Conservation (phyloP, 176 grass and related monocot genomes). For the Tuctoria greenei region DNA sequence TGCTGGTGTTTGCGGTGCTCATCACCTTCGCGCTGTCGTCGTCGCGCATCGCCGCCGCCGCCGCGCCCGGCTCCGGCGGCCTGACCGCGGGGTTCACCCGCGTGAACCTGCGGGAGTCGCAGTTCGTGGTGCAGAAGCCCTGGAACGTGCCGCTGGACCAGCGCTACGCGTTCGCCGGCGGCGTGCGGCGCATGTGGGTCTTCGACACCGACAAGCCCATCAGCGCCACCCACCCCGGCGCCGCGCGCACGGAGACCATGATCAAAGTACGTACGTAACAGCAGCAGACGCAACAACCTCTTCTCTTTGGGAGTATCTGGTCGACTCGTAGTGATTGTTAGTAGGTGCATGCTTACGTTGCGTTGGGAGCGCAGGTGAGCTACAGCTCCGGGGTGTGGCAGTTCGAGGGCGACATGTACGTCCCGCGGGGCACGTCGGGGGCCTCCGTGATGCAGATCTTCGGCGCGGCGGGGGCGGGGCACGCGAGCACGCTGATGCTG, state of each 20-base stretch:
- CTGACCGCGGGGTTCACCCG: conserved; percentile 42
- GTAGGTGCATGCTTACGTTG: too few relatives aligned
- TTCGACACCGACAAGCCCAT: conserved; percentile 46
- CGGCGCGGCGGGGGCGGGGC: conserved; percentile 18
- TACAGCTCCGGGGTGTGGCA: conserved; percentile 43
- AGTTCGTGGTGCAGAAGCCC: conserved; percentile 41
- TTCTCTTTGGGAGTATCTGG: too few relatives aligned
- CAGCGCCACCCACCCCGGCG: not conserved
- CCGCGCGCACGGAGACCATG: conserved; percentile 43
- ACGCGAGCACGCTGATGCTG: conserved; percentile 50
- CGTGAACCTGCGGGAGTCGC: conserved; percentile 9
- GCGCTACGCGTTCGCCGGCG: conserved; percentile 20
- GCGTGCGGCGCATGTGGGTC: conserved; percentile 51
- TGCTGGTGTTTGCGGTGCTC: not conserved
- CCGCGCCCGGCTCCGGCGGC: not conserved
- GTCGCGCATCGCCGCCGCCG: too few relatives aligned
- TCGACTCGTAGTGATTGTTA: too few relatives aligned
- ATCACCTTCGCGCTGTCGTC: not conserved
- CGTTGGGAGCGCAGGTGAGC: not conserved
- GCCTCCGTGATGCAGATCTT: conserved; percentile 52
- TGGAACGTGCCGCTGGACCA: conserved; percentile 23
- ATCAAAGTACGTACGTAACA: too few relatives aligned
- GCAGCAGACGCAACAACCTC: too few relatives aligned
- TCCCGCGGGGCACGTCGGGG: conserved; percentile 34
- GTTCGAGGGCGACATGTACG: conserved; percentile 45